Conservation (phyloP, 352 stramenopile genomes). For the Phytophthora meadii region DNA sequence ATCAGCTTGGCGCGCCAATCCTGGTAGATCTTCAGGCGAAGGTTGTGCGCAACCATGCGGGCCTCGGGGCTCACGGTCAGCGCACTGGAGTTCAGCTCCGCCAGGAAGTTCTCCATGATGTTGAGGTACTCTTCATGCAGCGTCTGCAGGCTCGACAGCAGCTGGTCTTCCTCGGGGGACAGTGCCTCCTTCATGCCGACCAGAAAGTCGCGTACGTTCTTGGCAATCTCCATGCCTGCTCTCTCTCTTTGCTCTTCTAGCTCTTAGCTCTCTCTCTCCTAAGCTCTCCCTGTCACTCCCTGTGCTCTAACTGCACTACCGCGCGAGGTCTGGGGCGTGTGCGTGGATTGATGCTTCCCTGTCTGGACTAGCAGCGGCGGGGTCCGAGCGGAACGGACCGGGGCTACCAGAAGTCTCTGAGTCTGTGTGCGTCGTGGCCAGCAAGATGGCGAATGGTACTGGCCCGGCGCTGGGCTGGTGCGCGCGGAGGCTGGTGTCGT, state of each 20-base stretch:
- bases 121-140: constrained; percentile 73
- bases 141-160: constrained; percentile 70
- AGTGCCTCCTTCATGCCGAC: constrained; percentile 81
- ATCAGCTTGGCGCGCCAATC: constrained; percentile 82
- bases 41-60: constrained; percentile 73
- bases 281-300: constrained; percentile 26
- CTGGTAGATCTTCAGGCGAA: constrained; percentile 84
- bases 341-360: constrained; percentile 26
- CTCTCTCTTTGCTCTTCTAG: constrained; percentile 6
- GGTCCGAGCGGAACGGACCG: constrained; percentile 18
- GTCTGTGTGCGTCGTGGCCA: constrained; percentile 44
- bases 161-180: constrained; percentile 71
- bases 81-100: constrained; percentile 58
- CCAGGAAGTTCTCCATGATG: constrained; percentile 75
- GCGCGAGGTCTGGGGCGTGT: constrained; percentile 7
- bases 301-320: constrained; percentile 18
- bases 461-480: constrained; percentile 39
- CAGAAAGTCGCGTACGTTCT: constrained; percentile 82
- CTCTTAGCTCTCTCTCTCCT: constrained; percentile 2
- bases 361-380: constrained; percentile 25
- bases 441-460: constrained; percentile 55
- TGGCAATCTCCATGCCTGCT: constrained; percentile 78
- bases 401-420: constrained; percentile 18
- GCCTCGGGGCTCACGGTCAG: constrained; percentile 81
- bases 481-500: constrained; percentile 15